Evolutionary conservation across 2,329 filamentous ascomycete species (phyloP), one percentile per base, ranked within the genome.

Genomic region (Cordyceps cateniannulata): DNA sequence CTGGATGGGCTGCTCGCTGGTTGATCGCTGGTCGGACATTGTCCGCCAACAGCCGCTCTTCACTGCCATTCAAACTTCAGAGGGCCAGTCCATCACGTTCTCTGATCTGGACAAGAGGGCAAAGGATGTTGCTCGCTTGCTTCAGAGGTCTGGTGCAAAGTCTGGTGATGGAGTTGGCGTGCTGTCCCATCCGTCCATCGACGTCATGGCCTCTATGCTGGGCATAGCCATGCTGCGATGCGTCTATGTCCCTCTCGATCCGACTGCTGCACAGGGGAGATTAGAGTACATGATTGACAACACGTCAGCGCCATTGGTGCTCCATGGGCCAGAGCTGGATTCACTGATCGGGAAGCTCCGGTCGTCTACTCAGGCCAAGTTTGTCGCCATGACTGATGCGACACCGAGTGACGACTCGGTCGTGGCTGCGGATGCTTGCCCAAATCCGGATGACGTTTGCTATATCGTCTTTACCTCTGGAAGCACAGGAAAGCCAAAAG

Each of bases 391-490:
- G 54, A 12, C 20, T 35, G 42, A 35, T 3, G 29, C 29, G 7
- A 18, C 8, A 5, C 20, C 54, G 10, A 57, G 20, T 5, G 12
- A 12, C 3, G 20, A 27, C 18, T 1, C 3, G 14, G 10, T 8
- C 7, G 38, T 5, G 16, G 2, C 22, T 14, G 7, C 29, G 4
- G 18, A 16, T 14, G 14, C 18, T 5, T 1, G 12, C 4, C 14
- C 24, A 20, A n/a, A n/a, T 2, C 20, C 44, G 7, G 29, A 57
- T 38, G 54, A 57, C 3, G 29, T 40, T 40, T 57, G 44, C 54
- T 57, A 57, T 3, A 57, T 57, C 18, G 54, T 57, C 27, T 57
- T 57, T 20, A 57, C 54, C 12, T 40, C 44, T 16, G 54, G 54
- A 38, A 57, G 54, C 29, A 57, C 54, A 1, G 54, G 54, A 3